Evolutionary conservation across 1,284 basidiomycete species (phyloP), one percentile per base, ranked within the genome.

Genomic region (Phellopilus nigrolimitatus): DNA sequence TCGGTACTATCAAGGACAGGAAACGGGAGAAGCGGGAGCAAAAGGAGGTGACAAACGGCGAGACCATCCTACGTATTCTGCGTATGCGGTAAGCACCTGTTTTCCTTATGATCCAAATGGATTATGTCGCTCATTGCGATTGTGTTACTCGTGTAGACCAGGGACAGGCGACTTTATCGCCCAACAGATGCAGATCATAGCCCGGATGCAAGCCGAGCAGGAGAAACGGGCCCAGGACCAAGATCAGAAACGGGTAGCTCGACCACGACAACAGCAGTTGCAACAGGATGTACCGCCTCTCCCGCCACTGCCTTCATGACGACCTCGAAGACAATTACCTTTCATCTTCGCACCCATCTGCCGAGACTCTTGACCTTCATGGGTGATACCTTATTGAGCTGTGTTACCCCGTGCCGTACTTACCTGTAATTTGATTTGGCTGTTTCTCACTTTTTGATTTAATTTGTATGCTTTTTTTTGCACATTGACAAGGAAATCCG

Each of bases 1-100:
- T 99, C 13, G 95, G 95, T 6, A 99, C 97, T 3, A 99, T 99
- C 68, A 87, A 87, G 66, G 86, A 95, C 63, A 80, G 92, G 56
- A 99, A 98, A 76, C 84, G 83, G 64, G 91, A 94, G 70, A 98
- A 95, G 76, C 78, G 82, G 61, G 78, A 91, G 59, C 80, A 84
- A 64, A 84, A 84, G 60, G 80, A 88, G 54, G 75, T 75, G 1
- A 78, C 73, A 17, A 88, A 82, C 60, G 89, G 88, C 40, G 91
- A 97, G 69, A 91, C 88, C 45, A 95, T 97, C 54, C 82, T 97
- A 75, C 76, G 91, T 50, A 95, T 97, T 60, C 72, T 97, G 43
- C 79, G 94, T 28, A 95, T 97, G 92, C 78, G 92, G 92, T 91
- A 61, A 44, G 81, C 70, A 10, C 27, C 40, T 8, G 22, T 42